These are phyloP conservation scores for Neurospora hispaniola DNA, from an alignment of 495 filamentous ascomycete species.

Conservation along the genomic window DNA sequence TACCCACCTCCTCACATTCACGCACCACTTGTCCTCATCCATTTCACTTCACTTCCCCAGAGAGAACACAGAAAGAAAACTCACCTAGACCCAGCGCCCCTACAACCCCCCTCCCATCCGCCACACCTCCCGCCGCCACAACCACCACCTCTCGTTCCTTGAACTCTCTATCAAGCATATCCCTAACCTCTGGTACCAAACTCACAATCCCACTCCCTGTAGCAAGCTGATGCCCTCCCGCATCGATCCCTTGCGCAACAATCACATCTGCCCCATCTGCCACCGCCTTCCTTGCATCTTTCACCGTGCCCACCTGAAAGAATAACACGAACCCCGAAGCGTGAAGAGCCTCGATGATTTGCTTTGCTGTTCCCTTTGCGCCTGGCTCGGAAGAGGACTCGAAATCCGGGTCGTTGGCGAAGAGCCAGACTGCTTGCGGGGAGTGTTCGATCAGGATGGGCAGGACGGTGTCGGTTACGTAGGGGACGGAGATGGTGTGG, in stretches of 20 bases:
- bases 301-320: conserved; percentile 55
- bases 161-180: conserved; percentile 35
- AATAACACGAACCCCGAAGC: conserved; percentile 24
- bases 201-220: conserved; percentile 44
- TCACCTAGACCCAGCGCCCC: conserved; percentile 53
- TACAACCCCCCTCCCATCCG: conserved; percentile 53
- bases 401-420: conserved; percentile 12
- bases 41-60: neutral
- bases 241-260: conserved; percentile 63
- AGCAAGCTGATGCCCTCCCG: conserved; percentile 62
- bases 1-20: neutral
- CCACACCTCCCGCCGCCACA: conserved; percentile 64
- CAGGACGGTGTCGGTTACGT: conserved; percentile 24
- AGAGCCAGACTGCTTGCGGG: conserved; percentile 69
- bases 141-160: conserved; percentile 38
- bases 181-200: conserved; percentile 34
- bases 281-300: conserved; percentile 39
- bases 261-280: conserved; percentile 47
- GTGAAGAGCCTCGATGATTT: conserved; percentile 16
- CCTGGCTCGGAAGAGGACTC: neutral
- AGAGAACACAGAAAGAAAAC: neutral
- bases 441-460: conserved; percentile 34
- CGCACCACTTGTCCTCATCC: neutral
- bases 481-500: conserved; percentile 11
- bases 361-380: neutral